phyloP scores from a whole-genome alignment of 176 grass and related monocot genomes.

The Avena eriantha region DNA sequence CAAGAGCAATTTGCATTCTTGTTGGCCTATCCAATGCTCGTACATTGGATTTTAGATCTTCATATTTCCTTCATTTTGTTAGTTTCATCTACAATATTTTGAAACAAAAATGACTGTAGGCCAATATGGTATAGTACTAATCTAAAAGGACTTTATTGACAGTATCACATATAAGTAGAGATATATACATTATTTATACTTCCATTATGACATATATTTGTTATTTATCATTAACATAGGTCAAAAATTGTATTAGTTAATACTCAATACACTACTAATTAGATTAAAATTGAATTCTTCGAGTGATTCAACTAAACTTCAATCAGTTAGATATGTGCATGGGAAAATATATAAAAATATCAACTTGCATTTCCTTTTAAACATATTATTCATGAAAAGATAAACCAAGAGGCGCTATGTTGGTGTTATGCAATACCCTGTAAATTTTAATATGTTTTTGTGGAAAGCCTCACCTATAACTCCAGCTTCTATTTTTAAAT shows the following conservation, averaged over 20 bases:
- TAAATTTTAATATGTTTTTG: too few species aligned
- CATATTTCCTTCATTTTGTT: constrained; percentile 9
- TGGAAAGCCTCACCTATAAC: too few species aligned
- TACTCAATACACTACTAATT: background rate
- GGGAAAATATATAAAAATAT: background rate
- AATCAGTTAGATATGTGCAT: constrained; percentile 10
- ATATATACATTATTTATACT: background rate
- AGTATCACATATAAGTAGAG: background rate
- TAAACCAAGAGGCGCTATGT: constrained; percentile 77
- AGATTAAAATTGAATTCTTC: background rate
- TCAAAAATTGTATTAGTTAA: background rate
- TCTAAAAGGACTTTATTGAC: background rate
- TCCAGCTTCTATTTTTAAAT: too few species aligned
- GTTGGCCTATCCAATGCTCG: constrained; percentile 59
- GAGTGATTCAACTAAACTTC: background rate
- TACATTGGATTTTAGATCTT: constrained; percentile 64
- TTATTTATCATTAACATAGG: background rate
- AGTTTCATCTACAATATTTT: background rate
- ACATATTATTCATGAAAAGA: constrained; percentile 78
- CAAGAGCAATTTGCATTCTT: constrained; percentile 60
- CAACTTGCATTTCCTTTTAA: constrained; percentile 60
- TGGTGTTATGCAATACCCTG: constrained; percentile 64
- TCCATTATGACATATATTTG: background rate
- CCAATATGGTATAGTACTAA: background rate
- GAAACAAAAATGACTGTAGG: background rate